Evolutionary conservation across 2,329 filamentous ascomycete genomes (phyloP), one percentile per base, ranked within the genome.

Genomic region (Claviceps arundinis): DNA sequence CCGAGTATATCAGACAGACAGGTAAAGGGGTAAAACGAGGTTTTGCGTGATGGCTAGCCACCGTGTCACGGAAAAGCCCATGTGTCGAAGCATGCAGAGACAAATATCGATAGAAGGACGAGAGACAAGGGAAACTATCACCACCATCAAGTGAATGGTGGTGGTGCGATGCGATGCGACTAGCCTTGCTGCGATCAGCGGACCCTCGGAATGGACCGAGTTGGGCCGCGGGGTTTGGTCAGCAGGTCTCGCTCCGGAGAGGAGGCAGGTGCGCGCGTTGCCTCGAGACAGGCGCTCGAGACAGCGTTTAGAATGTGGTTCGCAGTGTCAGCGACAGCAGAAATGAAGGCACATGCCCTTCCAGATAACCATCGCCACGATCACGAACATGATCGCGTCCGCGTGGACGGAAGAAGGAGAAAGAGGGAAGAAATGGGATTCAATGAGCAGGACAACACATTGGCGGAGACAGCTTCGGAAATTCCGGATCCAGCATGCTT

Each of bases 201-300:
- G 55, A 56, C 53, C 54, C 17, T 34, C 45, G 13, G 42, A 22
- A 50, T 47, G 46, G 48, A 46, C 22, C 44, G 30, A 30, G 44
- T 46, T 46, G 44, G 44, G 52, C 37, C 40, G 48, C 48, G 45
- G 50, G 55, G 53, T 48, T 37, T 50, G 54, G 56, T 57, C 56
- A 56, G 48, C 54, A 53, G 55, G 52, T 43, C 50, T 17, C 48
- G 14, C 24, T 47, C 30, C 8, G 19, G 37, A 24, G 46, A 46
- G 44, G 50, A 30, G 50, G 42, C 45, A 47, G 16, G 46, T 45
- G 51, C 16, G 47, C 48, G 24, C 14, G 13, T 44, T 22, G 9
- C 22, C 42, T 43, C 37, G 30, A 34, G 30, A 34, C 30, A 34
- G 30, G 9, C 30, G 30, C 30, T 30, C 30, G 30, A 30, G 30